Conservation (phyloP, 306 rosid genomes). For the Pyrus betulifolia region DNA sequence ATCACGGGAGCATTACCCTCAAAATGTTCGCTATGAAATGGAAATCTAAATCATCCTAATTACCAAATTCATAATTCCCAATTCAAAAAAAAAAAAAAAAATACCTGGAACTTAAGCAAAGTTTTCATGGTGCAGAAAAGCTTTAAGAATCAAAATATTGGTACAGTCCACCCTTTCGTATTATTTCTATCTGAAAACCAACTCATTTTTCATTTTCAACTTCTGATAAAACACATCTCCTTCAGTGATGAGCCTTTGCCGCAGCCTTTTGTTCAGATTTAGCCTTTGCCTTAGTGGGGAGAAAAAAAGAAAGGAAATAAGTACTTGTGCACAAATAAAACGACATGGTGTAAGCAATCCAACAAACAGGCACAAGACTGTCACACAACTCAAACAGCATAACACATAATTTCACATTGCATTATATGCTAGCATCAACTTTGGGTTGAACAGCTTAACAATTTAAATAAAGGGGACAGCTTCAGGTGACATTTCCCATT, state of each 20-base stretch:
- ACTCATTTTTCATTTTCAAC: slow-evolving; percentile 13
- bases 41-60: slow-evolving; percentile 8
- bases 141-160: slow-evolving; percentile 24
- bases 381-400: not conserved
- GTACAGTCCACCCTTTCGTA: slow-evolving; percentile 24
- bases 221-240: slow-evolving; percentile 11
- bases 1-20: not conserved
- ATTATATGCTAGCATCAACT: not conserved
- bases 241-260: slow-evolving; percentile 70
- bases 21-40: not conserved
- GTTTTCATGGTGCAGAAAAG: slow-evolving; percentile 17
- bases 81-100: not conserved
- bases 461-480: not conserved
- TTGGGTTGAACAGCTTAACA: not conserved
- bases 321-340: not conserved
- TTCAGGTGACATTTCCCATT: not conserved
- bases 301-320: not conserved
- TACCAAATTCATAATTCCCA: slow-evolving; percentile 5
- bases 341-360: not conserved
- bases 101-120: not conserved
- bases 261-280: slow-evolving; percentile 35
- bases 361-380: not conserved
- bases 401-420: not conserved
- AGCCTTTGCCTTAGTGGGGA: slow-evolving; percentile 63
- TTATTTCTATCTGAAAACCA: slow-evolving; percentile 48